Conservation (phyloP, 106 monocot genomes). For the Gastrodia elata region DNA sequence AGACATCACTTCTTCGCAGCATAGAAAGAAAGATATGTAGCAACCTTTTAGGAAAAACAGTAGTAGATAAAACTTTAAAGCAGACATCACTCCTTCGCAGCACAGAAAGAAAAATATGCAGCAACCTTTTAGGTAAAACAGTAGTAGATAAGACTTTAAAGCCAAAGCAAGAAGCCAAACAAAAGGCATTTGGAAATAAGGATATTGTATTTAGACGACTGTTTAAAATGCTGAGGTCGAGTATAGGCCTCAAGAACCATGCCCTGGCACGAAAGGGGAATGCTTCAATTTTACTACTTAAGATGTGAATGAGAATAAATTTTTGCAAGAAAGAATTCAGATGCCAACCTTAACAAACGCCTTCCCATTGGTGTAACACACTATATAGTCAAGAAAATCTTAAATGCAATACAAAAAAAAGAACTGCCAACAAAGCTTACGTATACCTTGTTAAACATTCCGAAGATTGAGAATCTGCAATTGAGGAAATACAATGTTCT, state of each 20-base stretch:
- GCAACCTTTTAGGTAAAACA: slow-evolving; percentile 14
- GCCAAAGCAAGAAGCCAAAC: neutral
- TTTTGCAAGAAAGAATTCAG: neutral
- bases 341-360: slow-evolving; percentile 64
- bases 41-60: slow-evolving; percentile 13
- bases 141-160: neutral
- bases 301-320: neutral
- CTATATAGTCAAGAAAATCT: slow-evolving; percentile 29
- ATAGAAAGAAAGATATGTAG: slow-evolving; percentile 90
- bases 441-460: slow-evolving; percentile 92
- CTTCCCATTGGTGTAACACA: slow-evolving; percentile 96
- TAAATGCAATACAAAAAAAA: slow-evolving; percentile 6
- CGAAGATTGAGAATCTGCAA: slow-evolving; percentile 95
- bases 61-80: slow-evolving; percentile 19
- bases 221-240: slow-evolving; percentile 65
- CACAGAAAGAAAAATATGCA: slow-evolving; percentile 92
- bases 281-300: neutral
- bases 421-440: neutral
- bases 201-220: slow-evolving; percentile 84
- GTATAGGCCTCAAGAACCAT: slow-evolving; percentile 82
- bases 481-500: slow-evolving; percentile 3
- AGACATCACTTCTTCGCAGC: slow-evolving; percentile 77
- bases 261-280: slow-evolving; percentile 24
- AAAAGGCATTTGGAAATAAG: slow-evolving; percentile 12
- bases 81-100: slow-evolving; percentile 77